Conservation (phyloP, 139 green algal species). For the Chlorella sp. region DNA sequence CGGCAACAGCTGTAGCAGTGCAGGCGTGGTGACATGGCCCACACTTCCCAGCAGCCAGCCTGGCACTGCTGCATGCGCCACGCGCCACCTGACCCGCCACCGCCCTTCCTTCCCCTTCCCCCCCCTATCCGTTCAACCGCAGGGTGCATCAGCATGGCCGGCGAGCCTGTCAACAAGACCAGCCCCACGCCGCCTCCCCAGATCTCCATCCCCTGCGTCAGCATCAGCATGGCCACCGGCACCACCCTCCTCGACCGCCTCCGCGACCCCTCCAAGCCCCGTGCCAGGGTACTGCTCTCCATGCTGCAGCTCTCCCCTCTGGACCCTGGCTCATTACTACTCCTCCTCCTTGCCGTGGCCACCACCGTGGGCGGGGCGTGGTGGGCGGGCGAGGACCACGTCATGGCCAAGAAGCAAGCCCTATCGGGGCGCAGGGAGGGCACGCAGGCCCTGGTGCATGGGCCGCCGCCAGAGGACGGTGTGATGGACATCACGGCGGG, state of each 20-base stretch:
- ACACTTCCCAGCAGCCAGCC: too few relatives aligned
- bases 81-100: too few relatives aligned
- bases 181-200: not conserved
- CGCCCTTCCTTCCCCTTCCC: too few relatives aligned
- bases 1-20: too few relatives aligned
- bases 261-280: too few relatives aligned
- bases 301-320: constrained; percentile 17
- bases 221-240: constrained; percentile 31
- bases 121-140: too few relatives aligned
- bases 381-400: constrained; percentile 55
- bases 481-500: constrained; percentile 37
- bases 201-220: constrained; percentile 16
- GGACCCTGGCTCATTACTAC: constrained; percentile 38
- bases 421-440: too few relatives aligned
- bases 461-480: not conserved
- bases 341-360: constrained; percentile 66
- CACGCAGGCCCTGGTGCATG: not conserved
- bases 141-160: constrained; percentile 54
- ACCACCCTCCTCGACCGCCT: constrained; percentile 8
- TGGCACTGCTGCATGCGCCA: too few relatives aligned
- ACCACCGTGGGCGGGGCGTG: constrained; percentile 39
- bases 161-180: constrained; percentile 10
- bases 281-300: constrained; percentile 13
- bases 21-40: too few relatives aligned
- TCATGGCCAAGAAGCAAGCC: too few relatives aligned